Conservation (phyloP, 2,329 filamentous ascomycete genomes). For the Reticulascus tulasneorum region DNA sequence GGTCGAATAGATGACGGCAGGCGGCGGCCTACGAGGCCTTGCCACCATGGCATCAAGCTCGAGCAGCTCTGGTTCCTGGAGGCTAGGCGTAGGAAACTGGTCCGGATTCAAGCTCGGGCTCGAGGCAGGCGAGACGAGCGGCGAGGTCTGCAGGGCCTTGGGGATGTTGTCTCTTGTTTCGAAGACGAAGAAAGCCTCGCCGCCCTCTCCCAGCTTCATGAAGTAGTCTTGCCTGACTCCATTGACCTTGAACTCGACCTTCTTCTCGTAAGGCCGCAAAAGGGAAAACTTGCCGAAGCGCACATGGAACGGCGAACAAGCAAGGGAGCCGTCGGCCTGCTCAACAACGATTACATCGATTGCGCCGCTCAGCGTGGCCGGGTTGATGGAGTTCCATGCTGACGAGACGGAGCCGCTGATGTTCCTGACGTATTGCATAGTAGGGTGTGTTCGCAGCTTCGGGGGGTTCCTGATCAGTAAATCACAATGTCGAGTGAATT, state of each 20-base stretch:
- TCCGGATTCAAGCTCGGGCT: conserved; percentile 67
- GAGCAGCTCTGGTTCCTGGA: conserved; percentile 68
- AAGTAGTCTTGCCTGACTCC: conserved; percentile 85
- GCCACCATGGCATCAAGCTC: conserved; percentile 52
- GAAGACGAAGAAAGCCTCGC: conserved; percentile 98
- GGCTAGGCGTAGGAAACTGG: conserved; percentile 33
- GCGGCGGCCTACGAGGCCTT: conserved; percentile 42
- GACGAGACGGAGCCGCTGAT: conserved; percentile 94
- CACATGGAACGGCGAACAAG: conserved; percentile 96
- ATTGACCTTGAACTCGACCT: conserved; percentile 97
- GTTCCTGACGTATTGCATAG: conserved; percentile 97
- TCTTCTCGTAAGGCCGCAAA: conserved; percentile 92
- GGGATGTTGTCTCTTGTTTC: conserved; percentile 90
- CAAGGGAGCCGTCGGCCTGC: conserved; percentile 83
- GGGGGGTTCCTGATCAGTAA: too few relatives aligned
- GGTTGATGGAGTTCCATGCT: conserved; percentile 99
- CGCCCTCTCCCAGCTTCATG: conserved; percentile 97
- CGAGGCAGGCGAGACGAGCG: conserved; percentile 81
- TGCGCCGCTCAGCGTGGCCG: conserved; percentile 91
- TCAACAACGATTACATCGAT: conserved; percentile 99
- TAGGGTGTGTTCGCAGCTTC: conserved; percentile 27
- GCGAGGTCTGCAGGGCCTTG: conserved; percentile 90
- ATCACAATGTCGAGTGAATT: too few relatives aligned
- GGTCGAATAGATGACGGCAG: conserved; percentile 35
- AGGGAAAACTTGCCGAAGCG: conserved; percentile 98